These are phyloP conservation scores for Mortierella sp. DNA, from an alignment of 371 early-diverging fungal genomes.

Conservation along the genomic window DNA sequence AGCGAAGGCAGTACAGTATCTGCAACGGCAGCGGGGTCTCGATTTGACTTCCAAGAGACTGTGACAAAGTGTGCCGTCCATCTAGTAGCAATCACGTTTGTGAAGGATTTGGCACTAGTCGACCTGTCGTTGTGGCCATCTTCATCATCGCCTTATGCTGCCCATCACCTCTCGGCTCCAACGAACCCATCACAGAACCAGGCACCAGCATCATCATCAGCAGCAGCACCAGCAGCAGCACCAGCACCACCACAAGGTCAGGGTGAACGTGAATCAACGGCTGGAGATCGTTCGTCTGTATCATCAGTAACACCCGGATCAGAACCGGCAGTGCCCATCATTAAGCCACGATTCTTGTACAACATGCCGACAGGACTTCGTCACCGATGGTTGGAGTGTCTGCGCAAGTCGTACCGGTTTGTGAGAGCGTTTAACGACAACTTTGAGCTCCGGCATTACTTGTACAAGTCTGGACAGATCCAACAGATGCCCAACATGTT, in stretches of 20 bases:
- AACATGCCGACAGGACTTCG: slow-evolving; percentile 56
- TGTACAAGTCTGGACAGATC: slow-evolving; percentile 84
- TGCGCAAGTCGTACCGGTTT: slow-evolving; percentile 82
- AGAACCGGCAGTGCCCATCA: slow-evolving; percentile 11
- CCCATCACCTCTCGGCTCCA: slow-evolving; percentile 39
- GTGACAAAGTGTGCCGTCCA: slow-evolving; percentile 59
- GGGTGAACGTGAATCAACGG: slow-evolving; percentile 16
- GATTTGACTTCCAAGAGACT: slow-evolving; percentile 56
- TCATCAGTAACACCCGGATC: slow-evolving; percentile 27
- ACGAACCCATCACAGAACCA: slow-evolving; percentile 7
- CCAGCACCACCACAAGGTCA: slow-evolving; percentile 1
- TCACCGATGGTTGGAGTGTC: slow-evolving; percentile 70
- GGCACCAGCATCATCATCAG: too few relatives aligned
- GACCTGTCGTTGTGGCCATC: slow-evolving; percentile 53
- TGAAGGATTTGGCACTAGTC: slow-evolving; percentile 55
- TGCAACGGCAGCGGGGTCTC: slow-evolving; percentile 9
- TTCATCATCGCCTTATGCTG: slow-evolving; percentile 46
- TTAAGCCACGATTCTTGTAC: slow-evolving; percentile 48
- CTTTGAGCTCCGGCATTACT: slow-evolving; percentile 75
- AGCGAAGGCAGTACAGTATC: slow-evolving; percentile 2
- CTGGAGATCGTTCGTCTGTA: slow-evolving; percentile 31
- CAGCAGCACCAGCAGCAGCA: slow-evolving; percentile 1
- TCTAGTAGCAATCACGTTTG: slow-evolving; percentile 55
- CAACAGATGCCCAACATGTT: slow-evolving; percentile 87
- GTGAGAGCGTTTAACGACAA: slow-evolving; percentile 83